Evolutionary conservation across 805 yeast genomes (phyloP), one percentile per base, ranked within the genome.

Genomic region (Torulaspora franciscae): DNA sequence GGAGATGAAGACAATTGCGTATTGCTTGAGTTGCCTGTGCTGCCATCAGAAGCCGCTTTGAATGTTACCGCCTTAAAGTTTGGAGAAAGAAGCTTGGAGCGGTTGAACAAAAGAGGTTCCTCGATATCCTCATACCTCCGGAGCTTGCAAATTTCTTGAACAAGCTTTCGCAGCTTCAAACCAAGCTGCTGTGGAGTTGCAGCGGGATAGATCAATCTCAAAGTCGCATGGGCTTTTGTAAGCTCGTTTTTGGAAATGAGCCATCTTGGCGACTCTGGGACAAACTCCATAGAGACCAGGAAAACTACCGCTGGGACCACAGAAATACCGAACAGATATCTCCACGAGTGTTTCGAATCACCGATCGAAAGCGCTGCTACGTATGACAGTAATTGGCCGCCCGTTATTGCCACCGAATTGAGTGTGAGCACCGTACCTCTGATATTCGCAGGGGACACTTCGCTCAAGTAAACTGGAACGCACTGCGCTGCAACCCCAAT

Each of bases 401-500:
- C 78, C 47, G 75, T 80, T 61, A 77, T 75, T 42, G 72, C 68
- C 29, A 69, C 44, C 1, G 71, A 65, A 56, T 69, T 69, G 41
- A 70, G 55, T 7, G 72, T 67, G 42, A 68, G 52, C 33, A 70
- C 54, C 2, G 62, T 57, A 2, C 75, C 75, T 52, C 76, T 63
- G 8, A 59, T 57, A 17, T 55, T 61, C 3, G 72, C 61, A 2
- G 77, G 75, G 3, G 76, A 67, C 23, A 76, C 65, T 56, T 79
- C 84, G 19, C 80, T 72, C 10, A 78, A 65, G 56, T 74, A 78
- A 10, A 77, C 70, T 0, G 83, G 91, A 2, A 81, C 79, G 32
- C 81, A 70, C 54, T 83, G 84, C 0, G 89, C 76, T 5, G 85
- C 82, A 23, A 76, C 75, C 11, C 93, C 93, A 19, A 85, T 80